A percentile compares a stretch with the other conserved stretches of the same genome.
Evolutionary conservation across 1,284 basidiomycete species (phyloP).

Genomic region (Phellopilus nigrolimitatus): DNA sequence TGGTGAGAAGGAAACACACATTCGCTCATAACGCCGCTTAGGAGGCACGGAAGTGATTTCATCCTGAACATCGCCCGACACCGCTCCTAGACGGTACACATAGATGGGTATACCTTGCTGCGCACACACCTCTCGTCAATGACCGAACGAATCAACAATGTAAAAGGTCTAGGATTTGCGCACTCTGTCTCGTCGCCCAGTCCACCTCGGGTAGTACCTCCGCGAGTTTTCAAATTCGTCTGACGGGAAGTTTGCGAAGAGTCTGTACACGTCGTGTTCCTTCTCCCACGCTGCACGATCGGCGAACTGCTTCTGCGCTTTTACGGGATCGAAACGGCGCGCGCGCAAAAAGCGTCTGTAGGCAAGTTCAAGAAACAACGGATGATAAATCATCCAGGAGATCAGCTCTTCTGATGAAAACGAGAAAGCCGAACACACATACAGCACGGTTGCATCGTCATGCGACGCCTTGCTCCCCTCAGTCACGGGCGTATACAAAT

Average conservation of each 20-base stretch:
- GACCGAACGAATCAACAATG: conserved; percentile 12
- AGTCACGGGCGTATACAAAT: conserved; percentile 44
- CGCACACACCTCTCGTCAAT: background rate
- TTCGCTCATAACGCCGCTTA: conserved; percentile 59
- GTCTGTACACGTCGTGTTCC: conserved; percentile 50
- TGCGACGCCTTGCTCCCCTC: conserved; percentile 42
- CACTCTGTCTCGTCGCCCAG: conserved; percentile 69
- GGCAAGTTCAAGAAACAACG: background rate
- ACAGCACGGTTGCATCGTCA: conserved; percentile 67
- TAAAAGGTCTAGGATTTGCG: conserved; percentile 17
- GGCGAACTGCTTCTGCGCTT: conserved; percentile 66
- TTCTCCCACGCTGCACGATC: conserved; percentile 61
- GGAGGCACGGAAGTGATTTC: conserved; percentile 52
- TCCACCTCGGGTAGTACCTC: conserved; percentile 74
- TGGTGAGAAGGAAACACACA: conserved; percentile 42
- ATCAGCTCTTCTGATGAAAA: too few species aligned
- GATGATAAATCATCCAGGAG: background rate
- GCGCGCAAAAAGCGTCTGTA: conserved; percentile 72
- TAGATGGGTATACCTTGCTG: conserved; percentile 68
- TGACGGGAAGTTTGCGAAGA: conserved; percentile 55
- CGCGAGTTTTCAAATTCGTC: conserved; percentile 57
- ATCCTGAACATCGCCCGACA: conserved; percentile 48
- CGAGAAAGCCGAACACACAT: conserved; percentile 26
- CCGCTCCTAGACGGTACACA: conserved; percentile 61
- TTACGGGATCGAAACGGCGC: conserved; percentile 54